Conservation (phyloP, 2,329 filamentous ascomycete genomes). For the Rutstroemia sp. region DNA sequence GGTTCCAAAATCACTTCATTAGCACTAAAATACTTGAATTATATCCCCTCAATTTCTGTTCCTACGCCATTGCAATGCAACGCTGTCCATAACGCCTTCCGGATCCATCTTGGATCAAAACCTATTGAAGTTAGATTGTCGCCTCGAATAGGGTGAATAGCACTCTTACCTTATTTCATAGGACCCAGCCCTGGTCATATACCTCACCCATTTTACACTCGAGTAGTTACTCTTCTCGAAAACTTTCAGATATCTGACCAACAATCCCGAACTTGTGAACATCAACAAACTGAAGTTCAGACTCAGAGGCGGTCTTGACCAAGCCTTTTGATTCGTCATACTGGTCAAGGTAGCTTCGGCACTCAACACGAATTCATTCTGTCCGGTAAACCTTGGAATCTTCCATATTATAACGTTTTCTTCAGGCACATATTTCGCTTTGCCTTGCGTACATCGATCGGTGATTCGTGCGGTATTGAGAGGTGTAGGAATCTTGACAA, state of each 20-base stretch:
- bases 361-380: constrained; percentile 90
- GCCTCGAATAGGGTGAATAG: neutral
- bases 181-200: constrained; percentile 96
- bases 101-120: constrained; percentile 12
- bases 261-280: constrained; percentile 90
- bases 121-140: constrained; percentile 5
- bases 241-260: constrained; percentile 94
- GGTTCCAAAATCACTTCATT: neutral
- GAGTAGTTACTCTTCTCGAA: constrained; percentile 99
- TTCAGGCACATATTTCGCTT: constrained; percentile 96
- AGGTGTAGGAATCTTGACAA: constrained; percentile 89
- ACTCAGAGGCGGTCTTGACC: constrained; percentile 88
- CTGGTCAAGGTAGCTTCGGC: constrained; percentile 89
- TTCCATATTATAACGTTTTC: constrained; percentile 99
- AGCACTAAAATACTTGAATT: constrained; percentile 7
- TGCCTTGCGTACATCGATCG: constrained; percentile 88
- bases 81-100: constrained; percentile 8
- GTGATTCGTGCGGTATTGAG: constrained; percentile 93
- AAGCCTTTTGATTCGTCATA: constrained; percentile 97
- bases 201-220: constrained; percentile 97
- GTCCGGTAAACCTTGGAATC: constrained; percentile 96
- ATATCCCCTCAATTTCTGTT: constrained; percentile 4
- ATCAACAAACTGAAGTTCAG: constrained; percentile 91
- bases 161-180: constrained; percentile 78
- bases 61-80: constrained; percentile 10